Conservation (phyloP, 805 yeast species). For the Suhomyces vadensis region DNA sequence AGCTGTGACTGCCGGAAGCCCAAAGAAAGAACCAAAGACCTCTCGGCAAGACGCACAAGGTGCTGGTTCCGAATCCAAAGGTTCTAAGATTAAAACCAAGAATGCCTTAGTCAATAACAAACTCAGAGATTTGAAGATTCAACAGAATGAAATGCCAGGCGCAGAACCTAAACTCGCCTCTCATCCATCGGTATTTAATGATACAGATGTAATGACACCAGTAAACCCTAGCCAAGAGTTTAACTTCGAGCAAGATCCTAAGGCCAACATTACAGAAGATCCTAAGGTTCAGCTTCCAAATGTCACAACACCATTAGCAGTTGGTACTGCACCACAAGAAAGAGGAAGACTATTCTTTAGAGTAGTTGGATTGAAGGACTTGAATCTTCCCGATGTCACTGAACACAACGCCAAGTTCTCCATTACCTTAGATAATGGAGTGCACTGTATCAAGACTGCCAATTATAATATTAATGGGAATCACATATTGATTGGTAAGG, state of each 20-base stretch:
- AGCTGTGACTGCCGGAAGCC: constrained; percentile 15
- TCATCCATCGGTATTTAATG: constrained; percentile 4
- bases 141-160: not conserved
- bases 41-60: constrained; percentile 8
- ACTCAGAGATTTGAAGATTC: constrained; percentile 10
- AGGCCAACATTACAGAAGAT: not conserved
- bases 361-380: constrained; percentile 45
- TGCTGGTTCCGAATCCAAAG: constrained; percentile 7
- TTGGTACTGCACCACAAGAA: constrained; percentile 24
- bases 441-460: constrained; percentile 72
- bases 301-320: not conserved
- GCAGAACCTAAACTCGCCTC: not conserved
- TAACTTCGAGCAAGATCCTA: not conserved
- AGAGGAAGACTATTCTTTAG: constrained; percentile 58
- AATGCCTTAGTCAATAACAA: constrained; percentile 9
- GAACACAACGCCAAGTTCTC: constrained; percentile 51
- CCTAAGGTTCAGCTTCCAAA: not conserved
- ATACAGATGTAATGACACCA: not conserved
- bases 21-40: not conserved
- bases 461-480: constrained; percentile 40
- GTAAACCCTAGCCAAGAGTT: not conserved
- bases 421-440: constrained; percentile 73
- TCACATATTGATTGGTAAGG: constrained; percentile 55
- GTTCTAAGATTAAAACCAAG: not conserved
- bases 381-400: constrained; percentile 49